Conservation (phyloP, 805 yeast genomes). For the Maudiozyma barnettii region DNA sequence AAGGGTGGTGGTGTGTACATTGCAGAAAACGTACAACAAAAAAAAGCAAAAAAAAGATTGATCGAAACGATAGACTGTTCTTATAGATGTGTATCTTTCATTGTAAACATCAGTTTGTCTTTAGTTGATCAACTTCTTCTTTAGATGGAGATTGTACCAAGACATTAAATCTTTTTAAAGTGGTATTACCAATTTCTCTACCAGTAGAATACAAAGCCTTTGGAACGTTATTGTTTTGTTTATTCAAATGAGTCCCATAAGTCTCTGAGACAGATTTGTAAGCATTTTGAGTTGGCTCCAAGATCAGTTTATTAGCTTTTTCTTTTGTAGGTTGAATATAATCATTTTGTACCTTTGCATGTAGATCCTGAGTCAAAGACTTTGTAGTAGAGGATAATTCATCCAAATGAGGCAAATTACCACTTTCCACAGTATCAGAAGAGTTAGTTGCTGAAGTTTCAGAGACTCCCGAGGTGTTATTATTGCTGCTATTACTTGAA, state of each 20-base stretch:
- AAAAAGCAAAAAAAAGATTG: too few species aligned
- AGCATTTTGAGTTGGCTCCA: constrained; percentile 17
- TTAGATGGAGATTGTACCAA: not conserved
- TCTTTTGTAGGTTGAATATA: constrained; percentile 19
- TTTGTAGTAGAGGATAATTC: constrained; percentile 25
- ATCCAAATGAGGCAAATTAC: constrained; percentile 18
- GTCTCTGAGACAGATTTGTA: constrained; percentile 23
- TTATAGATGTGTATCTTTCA: too few species aligned
- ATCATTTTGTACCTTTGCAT: constrained; percentile 15
- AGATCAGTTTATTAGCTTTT: constrained; percentile 16
- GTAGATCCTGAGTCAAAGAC: constrained; percentile 19
- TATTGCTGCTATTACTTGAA: not conserved
- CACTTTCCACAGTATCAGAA: not conserved
- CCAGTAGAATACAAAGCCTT: constrained; percentile 28
- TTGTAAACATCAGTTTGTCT: constrained; percentile 1
- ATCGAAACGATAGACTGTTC: not conserved
- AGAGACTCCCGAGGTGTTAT: not conserved
- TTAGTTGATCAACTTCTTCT: not conserved
- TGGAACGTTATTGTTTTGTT: constrained; percentile 17
- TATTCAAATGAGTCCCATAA: constrained; percentile 12
- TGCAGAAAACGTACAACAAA: too few species aligned
- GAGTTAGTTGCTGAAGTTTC: not conserved
- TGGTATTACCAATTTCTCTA: constrained; percentile 22
- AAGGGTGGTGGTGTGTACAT: too few species aligned
- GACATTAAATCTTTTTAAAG: constrained; percentile 21